These are phyloP conservation scores for Trematosphaeria pertusa DNA, from an alignment of 2,329 filamentous ascomycete genomes.

Conservation along the genomic window DNA sequence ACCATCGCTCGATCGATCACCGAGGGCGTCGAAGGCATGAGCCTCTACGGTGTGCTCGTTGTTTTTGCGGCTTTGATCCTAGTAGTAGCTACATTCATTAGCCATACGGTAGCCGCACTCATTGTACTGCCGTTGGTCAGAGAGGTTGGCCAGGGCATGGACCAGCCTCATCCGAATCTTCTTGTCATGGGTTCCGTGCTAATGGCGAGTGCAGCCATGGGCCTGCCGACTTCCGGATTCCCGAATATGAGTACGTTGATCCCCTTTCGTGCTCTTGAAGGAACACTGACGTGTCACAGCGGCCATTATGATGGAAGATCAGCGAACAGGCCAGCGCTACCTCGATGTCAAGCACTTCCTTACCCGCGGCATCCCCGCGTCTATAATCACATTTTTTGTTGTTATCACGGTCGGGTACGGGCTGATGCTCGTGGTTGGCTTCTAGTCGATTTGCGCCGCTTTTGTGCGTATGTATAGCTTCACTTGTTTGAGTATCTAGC, in stretches of 20 bases:
- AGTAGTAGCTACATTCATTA: slow-evolving; percentile 96
- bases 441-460: too few relatives aligned
- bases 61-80: slow-evolving; percentile 86
- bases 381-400: slow-evolving; percentile 79
- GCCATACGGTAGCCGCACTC: slow-evolving; percentile 92
- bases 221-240: slow-evolving; percentile 91
- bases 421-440: slow-evolving; percentile 78
- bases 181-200: slow-evolving; percentile 93
- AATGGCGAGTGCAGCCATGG: slow-evolving; percentile 99
- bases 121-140: slow-evolving; percentile 92
- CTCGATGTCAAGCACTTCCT: slow-evolving; percentile 93
- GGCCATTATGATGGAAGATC: slow-evolving; percentile 99
- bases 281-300: slow-evolving; percentile 60
- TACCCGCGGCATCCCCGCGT: slow-evolving; percentile 87
- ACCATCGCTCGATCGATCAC: slow-evolving; percentile 85
- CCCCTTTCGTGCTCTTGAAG: background rate
- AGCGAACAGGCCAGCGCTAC: slow-evolving; percentile 87
- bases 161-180: slow-evolving; percentile 85
- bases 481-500: too few relatives aligned
- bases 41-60: slow-evolving; percentile 83
- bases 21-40: slow-evolving; percentile 74
- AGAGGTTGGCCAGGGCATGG: slow-evolving; percentile 84
- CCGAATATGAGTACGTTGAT: slow-evolving; percentile 94
- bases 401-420: slow-evolving; percentile 91
- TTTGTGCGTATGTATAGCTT: background rate